A percentile compares a stretch with the other conserved stretches of the same genome.
Conservation (phyloP, 495 filamentous ascomycete genomes). For the Neurospora africana region DNA sequence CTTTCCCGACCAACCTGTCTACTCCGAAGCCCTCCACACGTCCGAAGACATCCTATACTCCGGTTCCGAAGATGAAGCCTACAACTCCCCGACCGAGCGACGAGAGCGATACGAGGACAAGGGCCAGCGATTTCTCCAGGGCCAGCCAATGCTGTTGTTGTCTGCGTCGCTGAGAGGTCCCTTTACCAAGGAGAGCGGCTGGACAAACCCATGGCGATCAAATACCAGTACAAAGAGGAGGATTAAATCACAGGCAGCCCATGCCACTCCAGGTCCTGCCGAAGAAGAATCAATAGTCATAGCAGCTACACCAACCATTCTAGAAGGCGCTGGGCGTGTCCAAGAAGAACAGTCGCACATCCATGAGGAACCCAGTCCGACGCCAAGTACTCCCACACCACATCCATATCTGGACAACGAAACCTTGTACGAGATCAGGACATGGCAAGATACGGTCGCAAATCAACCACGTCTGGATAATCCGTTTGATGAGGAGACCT, state of each 20-base stretch:
- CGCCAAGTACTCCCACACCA: not conserved
- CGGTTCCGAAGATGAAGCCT: constrained; percentile 51
- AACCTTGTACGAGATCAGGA: constrained; percentile 1
- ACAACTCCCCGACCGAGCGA: constrained; percentile 38
- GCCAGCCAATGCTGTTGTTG: constrained; percentile 46
- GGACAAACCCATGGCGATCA: constrained; percentile 54
- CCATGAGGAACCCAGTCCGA: not conserved
- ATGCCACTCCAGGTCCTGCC: not conserved
- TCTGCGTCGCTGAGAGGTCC: constrained; percentile 55
- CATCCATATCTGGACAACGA: constrained; percentile 7
- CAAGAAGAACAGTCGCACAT: not conserved
- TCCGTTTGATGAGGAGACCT: not conserved
- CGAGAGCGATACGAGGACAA: constrained; percentile 46
- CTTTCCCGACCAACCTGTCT: constrained; percentile 27
- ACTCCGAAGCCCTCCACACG: constrained; percentile 29
- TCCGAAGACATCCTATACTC: constrained; percentile 32
- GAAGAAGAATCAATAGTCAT: constrained; percentile 1
- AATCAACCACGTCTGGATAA: not conserved
- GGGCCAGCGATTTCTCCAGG: constrained; percentile 48
- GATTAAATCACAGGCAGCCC: not conserved
- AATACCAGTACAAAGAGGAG: not conserved
- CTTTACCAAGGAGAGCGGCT: constrained; percentile 43
- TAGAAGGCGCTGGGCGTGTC: not conserved
- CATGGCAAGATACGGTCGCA: constrained; percentile 4
- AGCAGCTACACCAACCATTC: not conserved